Base-by-base conservation (phyloP, 371 early-diverging fungal species). In the Actinomucor elegans region DNA sequence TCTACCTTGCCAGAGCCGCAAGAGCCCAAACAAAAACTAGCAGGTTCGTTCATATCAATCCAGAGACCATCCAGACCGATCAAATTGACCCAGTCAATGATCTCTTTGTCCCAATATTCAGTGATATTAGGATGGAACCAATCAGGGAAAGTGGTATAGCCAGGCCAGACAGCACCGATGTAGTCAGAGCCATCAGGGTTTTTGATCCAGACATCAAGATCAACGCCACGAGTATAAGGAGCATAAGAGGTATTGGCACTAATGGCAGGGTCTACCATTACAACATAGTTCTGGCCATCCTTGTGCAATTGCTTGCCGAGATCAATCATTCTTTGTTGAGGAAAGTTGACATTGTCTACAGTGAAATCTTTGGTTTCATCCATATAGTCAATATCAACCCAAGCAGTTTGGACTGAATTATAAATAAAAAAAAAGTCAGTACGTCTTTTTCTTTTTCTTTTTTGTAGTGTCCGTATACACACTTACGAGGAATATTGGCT, bases 1-100 rank as follows among this genome's bases (percentile, higher is more conserved):
- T 65, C 52, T 4, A 55, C 9, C 36, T 60, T 65, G 8, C 65
- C 65, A 26, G 52, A 11, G 36, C 66, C 66, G 15, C 66, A 65
- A 28, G 66, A 61, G 0, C 66, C 66, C 8, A 65, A 32, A 48
- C 66, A 65, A 64, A 84, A 84, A 33, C 71, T 64, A 7, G 85
- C 61, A 5, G 79, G 80, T 53, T 86, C 87, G 52, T 86, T 87
- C 86, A 85, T 84, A 59, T 85, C 87, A 45, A 85, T 84, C 89
- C 88, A 87, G 3, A 85, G 48, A 53, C 88, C 88, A 57, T 84
- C 76, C 33, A 83, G 26, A 4, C 58, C 57, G 20, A 80, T 67
- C 21, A 60, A 26, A 4, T 20, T 20, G 12, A 55, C 52, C 33
- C 47, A 55, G 29, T 65, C 53, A 27, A 45, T 20, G 12, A 65